Percentiles rank a stretch among this genome's conserved stretches.
phyloP scores from a whole-genome alignment of 2,329 filamentous ascomycete genomes.

The Westerdykella sp. region DNA sequence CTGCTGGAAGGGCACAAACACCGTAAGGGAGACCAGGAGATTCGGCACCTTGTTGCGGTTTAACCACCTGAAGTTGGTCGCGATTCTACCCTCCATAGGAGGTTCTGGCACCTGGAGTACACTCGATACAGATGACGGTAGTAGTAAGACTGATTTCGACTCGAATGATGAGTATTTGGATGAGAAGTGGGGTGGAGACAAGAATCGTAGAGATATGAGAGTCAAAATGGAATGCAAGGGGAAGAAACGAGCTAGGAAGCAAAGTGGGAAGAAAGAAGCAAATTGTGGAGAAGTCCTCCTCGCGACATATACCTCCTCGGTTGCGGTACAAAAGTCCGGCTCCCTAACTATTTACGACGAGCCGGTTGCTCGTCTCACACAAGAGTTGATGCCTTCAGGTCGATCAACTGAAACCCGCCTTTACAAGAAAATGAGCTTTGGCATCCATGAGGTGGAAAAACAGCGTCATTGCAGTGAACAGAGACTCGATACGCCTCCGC shows the following conservation, averaged over 20 bases:
- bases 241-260: too few relatives aligned
- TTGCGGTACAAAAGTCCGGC: slow-evolving; percentile 23
- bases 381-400: slow-evolving; percentile 5
- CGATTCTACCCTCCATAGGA: slow-evolving; percentile 6
- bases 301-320: slow-evolving; percentile 22
- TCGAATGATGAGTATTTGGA: slow-evolving; percentile 1
- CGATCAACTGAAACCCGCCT: not conserved
- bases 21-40: slow-evolving; percentile 15
- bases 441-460: not conserved
- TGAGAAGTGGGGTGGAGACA: not conserved
- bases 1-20: slow-evolving; percentile 32
- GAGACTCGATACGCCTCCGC: not conserved
- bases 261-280: too few relatives aligned
- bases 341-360: slow-evolving; percentile 23
- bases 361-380: slow-evolving; percentile 13
- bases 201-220: too few relatives aligned
- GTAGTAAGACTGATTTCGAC: too few relatives aligned
- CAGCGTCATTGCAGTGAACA: not conserved
- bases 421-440: too few relatives aligned
- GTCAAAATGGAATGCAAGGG: too few relatives aligned
- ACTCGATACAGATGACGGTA: too few relatives aligned
- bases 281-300: slow-evolving; percentile 17
- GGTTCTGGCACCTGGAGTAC: too few relatives aligned
- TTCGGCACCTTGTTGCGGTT: slow-evolving; percentile 20
- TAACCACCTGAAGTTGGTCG: slow-evolving; percentile 31